These are phyloP conservation scores for Ocimum tenuiflorum DNA, from an alignment of 257 asterid genomes.

Conservation along the genomic window DNA sequence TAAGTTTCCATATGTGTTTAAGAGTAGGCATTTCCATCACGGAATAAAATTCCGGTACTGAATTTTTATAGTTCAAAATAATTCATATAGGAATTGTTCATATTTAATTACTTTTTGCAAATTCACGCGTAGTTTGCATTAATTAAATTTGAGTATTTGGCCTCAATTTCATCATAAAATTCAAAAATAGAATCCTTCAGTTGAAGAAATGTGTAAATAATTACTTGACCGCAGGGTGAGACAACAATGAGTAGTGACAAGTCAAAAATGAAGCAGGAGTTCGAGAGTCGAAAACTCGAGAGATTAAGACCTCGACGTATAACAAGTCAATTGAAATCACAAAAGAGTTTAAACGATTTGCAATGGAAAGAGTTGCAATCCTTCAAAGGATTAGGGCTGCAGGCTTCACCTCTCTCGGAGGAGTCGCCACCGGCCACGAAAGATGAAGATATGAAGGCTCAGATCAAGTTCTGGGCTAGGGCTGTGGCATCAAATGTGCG, in stretches of 20 bases:
- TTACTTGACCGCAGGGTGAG: conserved; percentile 28
- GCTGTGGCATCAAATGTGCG: conserved; percentile 78
- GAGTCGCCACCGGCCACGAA: background rate
- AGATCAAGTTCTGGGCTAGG: conserved; percentile 87
- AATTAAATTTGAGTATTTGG: no score
- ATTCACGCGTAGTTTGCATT: no score
- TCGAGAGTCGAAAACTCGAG: conserved; percentile 15
- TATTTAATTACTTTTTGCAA: no score
- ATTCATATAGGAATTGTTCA: no score
- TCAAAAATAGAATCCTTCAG: no score
- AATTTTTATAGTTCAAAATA: no score
- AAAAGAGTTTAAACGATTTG: conserved; percentile 32
- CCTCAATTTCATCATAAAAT: no score
- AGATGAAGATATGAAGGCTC: conserved; percentile 67
- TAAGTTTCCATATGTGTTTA: no score
- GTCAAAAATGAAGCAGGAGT: conserved; percentile 21
- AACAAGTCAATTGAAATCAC: conserved; percentile 8
- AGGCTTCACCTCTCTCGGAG: no score
- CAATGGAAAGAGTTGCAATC: conserved; percentile 25
- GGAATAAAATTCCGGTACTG: no score
- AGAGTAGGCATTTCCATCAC: no score
- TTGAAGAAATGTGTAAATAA: no score
- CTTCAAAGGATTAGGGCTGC: conserved; percentile 30
- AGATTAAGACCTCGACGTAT: conserved; percentile 17
- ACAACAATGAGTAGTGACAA: background rate